phyloP scores from a whole-genome alignment of 1,284 basidiomycete genomes.

The Pseudozyma flocculosa region DNA sequence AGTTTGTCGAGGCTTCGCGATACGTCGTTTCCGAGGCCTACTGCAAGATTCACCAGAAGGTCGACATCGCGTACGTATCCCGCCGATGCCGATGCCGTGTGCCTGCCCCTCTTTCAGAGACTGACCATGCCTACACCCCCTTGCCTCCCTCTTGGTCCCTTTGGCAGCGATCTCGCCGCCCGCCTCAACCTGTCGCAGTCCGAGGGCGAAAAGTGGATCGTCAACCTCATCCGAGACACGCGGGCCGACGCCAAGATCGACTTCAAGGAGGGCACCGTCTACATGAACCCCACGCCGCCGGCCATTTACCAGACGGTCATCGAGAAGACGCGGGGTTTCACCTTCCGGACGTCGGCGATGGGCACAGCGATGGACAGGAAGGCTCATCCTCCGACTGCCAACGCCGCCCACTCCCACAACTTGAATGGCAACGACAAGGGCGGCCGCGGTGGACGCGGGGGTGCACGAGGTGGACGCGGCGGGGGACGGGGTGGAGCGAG shows the following conservation, averaged over 20 bases:
- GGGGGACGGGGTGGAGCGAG: conserved; percentile 16
- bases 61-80: conserved; percentile 95
- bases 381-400: conserved; percentile 49
- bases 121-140: too few relatives aligned
- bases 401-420: conserved; percentile 27
- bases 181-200: conserved; percentile 86
- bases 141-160: too few relatives aligned
- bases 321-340: conserved; percentile 89
- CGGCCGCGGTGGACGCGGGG: conserved; percentile 33
- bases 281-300: conserved; percentile 84
- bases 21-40: conserved; percentile 95
- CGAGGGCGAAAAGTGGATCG: conserved; percentile 99
- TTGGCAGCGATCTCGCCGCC: conserved; percentile 89
- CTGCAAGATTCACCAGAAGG: conserved; percentile 93
- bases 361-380: conserved; percentile 75
- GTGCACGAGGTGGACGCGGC: conserved; percentile 38
- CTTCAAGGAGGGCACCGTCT: conserved; percentile 91
- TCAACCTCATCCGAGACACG: conserved; percentile 94
- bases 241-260: conserved; percentile 97
- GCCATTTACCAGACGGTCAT: conserved; percentile 93
- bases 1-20: conserved; percentile 92
- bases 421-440: conserved; percentile 40
- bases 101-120: too few relatives aligned
- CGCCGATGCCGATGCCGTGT: too few relatives aligned
- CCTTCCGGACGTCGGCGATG: conserved; percentile 85